A percentile compares a stretch with the other conserved stretches of the same genome.
These are phyloP conservation scores for Pyrus pyrifolia DNA, from an alignment of 306 rosid genomes.

Conservation along the genomic window DNA sequence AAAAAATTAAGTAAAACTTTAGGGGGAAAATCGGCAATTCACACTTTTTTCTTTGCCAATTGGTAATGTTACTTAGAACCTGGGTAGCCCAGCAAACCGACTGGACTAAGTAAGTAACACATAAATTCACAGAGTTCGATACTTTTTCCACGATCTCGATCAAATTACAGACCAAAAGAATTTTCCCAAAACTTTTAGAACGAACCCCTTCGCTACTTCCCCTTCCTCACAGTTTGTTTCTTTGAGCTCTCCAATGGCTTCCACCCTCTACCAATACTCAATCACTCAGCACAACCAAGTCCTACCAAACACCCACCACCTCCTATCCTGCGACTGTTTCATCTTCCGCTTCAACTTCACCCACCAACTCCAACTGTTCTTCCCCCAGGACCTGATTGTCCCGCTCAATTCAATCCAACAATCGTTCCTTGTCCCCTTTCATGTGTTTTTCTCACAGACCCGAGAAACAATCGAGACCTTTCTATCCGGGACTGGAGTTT, in stretches of 20 bases:
- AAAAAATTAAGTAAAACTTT: no score
- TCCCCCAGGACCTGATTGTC: background rate
- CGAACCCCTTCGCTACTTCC: background rate
- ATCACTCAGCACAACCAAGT: slow-evolving; percentile 2
- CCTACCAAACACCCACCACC: slow-evolving; percentile 15
- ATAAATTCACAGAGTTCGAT: slow-evolving; percentile 4
- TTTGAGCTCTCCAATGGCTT: slow-evolving; percentile 9
- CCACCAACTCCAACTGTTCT: slow-evolving; percentile 16
- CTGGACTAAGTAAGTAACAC: background rate
- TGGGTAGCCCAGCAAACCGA: slow-evolving; percentile 15
- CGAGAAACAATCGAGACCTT: background rate
- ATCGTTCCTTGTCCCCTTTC: slow-evolving; percentile 15
- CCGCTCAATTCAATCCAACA: slow-evolving; percentile 10
- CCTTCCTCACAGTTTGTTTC: background rate
- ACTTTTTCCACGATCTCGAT: background rate
- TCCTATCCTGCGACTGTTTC: slow-evolving; percentile 18
- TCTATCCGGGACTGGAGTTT: slow-evolving; percentile 15
- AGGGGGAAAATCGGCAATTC: no score
- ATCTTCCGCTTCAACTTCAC: slow-evolving; percentile 13
- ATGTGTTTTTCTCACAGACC: slow-evolving; percentile 13
- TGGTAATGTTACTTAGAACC: slow-evolving; percentile 1
- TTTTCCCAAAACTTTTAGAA: background rate
- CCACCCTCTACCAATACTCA: slow-evolving; percentile 20
- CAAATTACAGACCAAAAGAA: background rate
- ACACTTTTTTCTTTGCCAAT: background rate